phyloP scores from a whole-genome alignment of 1,284 basidiomycete species.

The Waitea zeae region DNA sequence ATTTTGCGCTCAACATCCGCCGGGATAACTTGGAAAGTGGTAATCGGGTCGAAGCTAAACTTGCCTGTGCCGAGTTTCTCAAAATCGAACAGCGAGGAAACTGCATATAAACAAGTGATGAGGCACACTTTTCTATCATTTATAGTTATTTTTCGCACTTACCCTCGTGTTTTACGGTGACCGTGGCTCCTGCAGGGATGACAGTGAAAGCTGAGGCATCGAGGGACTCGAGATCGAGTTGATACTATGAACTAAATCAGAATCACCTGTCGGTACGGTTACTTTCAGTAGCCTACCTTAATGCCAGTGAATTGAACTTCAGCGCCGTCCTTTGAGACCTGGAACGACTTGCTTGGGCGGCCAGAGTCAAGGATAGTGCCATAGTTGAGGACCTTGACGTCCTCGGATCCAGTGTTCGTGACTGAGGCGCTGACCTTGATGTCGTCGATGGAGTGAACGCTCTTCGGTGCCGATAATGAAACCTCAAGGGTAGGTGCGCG shows the following conservation, averaged over 20 bases:
- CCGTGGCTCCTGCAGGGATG: no score
- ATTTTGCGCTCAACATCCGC: slow-evolving; percentile 7
- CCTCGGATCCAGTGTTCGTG: slow-evolving; percentile 19
- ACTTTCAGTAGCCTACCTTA: slow-evolving; percentile 22
- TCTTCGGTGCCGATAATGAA: slow-evolving; percentile 13
- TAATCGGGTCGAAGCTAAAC: slow-evolving; percentile 5
- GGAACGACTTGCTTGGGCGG: slow-evolving; percentile 25
- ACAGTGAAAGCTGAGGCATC: no score
- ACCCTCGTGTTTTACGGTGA: no score
- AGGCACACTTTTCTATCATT: no score
- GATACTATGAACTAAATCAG: no score
- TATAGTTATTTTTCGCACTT: no score
- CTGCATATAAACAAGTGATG: no score
- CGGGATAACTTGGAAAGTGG: slow-evolving; percentile 9
- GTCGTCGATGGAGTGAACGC: slow-evolving; percentile 18
- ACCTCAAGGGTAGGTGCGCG: slow-evolving; percentile 8
- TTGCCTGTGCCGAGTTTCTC: slow-evolving; percentile 9
- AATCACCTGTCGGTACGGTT: no score
- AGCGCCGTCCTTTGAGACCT: slow-evolving; percentile 20
- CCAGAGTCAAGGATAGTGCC: slow-evolving; percentile 24
- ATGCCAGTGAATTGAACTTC: slow-evolving; percentile 22
- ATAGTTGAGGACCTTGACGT: slow-evolving; percentile 22
- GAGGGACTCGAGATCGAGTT: no score
- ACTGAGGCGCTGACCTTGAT: slow-evolving; percentile 21
- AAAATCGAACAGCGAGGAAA: no score